These are phyloP conservation scores for Plasmodium inui DNA, from an alignment of 169 alveolate species.

Conservation along the genomic window DNA sequence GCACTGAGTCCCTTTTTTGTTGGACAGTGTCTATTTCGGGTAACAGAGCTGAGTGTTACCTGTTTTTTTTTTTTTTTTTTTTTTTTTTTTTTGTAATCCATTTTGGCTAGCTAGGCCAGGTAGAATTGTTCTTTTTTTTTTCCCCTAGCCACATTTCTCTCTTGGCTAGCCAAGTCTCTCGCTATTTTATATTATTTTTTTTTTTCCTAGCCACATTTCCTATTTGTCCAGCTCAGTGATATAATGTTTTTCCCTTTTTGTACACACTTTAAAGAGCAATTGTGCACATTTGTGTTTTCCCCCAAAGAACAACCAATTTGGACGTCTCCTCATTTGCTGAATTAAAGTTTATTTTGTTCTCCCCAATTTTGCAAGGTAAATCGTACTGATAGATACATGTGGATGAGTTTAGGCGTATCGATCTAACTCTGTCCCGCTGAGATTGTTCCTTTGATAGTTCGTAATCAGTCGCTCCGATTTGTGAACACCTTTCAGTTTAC, in stretches of 20 bases:
- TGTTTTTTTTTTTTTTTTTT: conserved; percentile 16
- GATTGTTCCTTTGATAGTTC: background rate
- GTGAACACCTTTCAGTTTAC: background rate
- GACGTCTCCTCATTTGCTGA: background rate
- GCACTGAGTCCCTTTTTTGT: background rate
- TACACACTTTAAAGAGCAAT: background rate
- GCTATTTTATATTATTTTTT: background rate
- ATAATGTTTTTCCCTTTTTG: background rate
- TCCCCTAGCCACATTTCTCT: background rate
- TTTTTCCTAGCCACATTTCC: background rate
- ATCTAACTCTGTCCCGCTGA: background rate
- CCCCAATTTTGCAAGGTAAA: background rate
- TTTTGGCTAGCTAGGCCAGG: conserved; percentile 18
- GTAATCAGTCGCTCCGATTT: background rate
- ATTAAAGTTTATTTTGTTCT: background rate
- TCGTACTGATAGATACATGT: background rate
- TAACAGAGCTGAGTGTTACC: background rate
- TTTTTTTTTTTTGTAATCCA: background rate
- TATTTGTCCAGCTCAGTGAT: background rate
- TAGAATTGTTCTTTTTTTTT: background rate
- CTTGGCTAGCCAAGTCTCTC: background rate
- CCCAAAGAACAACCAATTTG: background rate
- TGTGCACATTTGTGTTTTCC: background rate
- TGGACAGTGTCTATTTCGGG: background rate
- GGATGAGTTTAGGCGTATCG: background rate